These are phyloP conservation scores for Arachnopeziza araneosa DNA, from an alignment of 2,329 filamentous ascomycete species.

Conservation along the genomic window DNA sequence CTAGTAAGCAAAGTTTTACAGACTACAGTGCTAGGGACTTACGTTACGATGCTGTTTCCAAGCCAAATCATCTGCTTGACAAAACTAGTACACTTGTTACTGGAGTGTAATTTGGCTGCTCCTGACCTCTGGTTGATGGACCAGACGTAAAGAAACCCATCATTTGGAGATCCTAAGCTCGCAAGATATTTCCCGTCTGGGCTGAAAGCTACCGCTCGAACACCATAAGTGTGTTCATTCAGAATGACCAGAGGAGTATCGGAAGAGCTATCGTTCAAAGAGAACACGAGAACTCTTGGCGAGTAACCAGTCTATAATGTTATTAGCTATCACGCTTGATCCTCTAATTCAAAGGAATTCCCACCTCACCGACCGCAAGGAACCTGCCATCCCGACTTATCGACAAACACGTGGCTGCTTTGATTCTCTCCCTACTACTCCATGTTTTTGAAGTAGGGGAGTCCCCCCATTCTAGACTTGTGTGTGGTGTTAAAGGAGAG, in stretches of 20 bases:
- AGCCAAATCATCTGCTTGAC: constrained; percentile 89
- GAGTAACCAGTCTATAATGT: constrained; percentile 71
- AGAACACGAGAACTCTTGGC: constrained; percentile 86
- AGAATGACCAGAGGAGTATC: constrained; percentile 81
- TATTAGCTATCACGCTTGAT: constrained; percentile 27
- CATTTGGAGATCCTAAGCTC: constrained; percentile 81
- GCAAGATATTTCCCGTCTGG: constrained; percentile 80
- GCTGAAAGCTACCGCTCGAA: constrained; percentile 85
- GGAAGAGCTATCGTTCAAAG: constrained; percentile 69
- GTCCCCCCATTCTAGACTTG: constrained; percentile 52
- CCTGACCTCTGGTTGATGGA: constrained; percentile 77
- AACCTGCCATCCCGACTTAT: constrained; percentile 83
- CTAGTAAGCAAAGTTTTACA: neutral
- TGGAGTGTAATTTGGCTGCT: constrained; percentile 71
- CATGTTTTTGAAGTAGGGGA: constrained; percentile 64
- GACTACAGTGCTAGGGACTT: constrained; percentile 23
- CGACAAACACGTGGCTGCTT: constrained; percentile 85
- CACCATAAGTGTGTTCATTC: constrained; percentile 84
- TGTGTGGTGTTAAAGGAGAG: constrained; percentile 31
- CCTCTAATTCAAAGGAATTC: constrained; percentile 21
- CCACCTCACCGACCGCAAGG: constrained; percentile 80
- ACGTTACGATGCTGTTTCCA: constrained; percentile 74
- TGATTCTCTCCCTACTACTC: constrained; percentile 88
- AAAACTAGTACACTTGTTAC: constrained; percentile 86
- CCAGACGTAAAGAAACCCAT: constrained; percentile 93